Base-by-base conservation (phyloP, 176 grass and related monocot genomes). In the Puya raimondii region DNA sequence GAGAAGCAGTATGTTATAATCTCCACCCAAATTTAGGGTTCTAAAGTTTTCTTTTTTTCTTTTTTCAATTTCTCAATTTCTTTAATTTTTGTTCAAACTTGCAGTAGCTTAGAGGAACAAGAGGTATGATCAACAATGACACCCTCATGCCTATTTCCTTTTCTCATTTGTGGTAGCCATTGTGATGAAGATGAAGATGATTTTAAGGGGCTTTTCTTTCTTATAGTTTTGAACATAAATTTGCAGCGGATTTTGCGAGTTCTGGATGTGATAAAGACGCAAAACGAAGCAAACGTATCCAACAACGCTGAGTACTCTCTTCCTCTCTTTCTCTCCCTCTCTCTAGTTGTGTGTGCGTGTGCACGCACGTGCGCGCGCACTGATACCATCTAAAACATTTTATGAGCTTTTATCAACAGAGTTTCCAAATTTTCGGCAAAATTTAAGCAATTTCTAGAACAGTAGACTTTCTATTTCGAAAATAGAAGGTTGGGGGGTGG, bases 1-100 rank as follows among this genome's bases (percentile, higher is more conserved):
- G 6, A 67, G 18, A 47, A 47, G 10, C 33, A 49, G 65, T 67
- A 67, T 67, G 65, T 67, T 67, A 48, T 49, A 16, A 67, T 49
- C 65, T 10, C 25, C 42, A 48, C 29, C 27, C 29, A 8, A 66
- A 61, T 17, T 9, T 47, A 14, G 16, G 11, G 10, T 48, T 48
- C 47, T 42, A 9, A n/a, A 47, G 6, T 66, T 66, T 12, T 8
- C 47, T 48, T 67, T 16, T 48, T 15, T 6, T 20, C 0, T 59
- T 59, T 4, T n/a, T 14, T 56, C n/a, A 12, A 42, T 42, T 0
- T 67, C 12, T 15, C 26, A n/a, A 66, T 66, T 14, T 0, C 27
- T 66, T 29, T 29, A 23, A 16, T 14, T 66, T 22, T 47, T 16
- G 64, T 23, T 15, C 11, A 66, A 66, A 47, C 64, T 15, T 66